Evolutionary conservation across 2,329 filamentous ascomycete genomes (phyloP).

Genomic region (Colletotrichum limetticola): DNA sequence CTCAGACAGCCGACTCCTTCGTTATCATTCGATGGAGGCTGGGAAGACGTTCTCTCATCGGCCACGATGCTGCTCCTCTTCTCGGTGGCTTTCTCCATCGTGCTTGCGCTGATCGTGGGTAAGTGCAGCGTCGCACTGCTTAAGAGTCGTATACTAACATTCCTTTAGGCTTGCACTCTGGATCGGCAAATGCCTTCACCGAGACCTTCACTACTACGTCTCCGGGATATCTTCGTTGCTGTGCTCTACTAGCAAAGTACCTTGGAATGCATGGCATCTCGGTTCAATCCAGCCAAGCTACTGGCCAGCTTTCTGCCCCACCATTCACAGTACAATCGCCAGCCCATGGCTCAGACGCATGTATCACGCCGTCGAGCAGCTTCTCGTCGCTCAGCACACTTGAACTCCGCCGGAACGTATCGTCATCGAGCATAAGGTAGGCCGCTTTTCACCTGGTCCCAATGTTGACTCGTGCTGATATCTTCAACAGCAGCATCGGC

Average conservation of each 20-base stretch:
- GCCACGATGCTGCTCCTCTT: slow-evolving; percentile 36
- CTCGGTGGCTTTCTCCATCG: slow-evolving; percentile 32
- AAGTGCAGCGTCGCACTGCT: not conserved
- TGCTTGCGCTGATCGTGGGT: slow-evolving; percentile 25
- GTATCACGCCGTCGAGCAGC: slow-evolving; percentile 22
- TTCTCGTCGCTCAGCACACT: slow-evolving; percentile 23
- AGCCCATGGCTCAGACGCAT: not conserved
- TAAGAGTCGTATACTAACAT: not conserved
- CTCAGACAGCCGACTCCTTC: not conserved
- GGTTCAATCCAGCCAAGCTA: not conserved
- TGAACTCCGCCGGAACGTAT: slow-evolving; percentile 14
- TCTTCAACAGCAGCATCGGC: slow-evolving; percentile 8
- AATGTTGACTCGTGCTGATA: not conserved
- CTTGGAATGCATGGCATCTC: slow-evolving; percentile 15
- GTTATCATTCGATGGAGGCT: not conserved
- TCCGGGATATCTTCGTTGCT: slow-evolving; percentile 18
- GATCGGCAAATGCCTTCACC: not conserved
- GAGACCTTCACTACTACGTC: not conserved
- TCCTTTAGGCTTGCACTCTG: slow-evolving; percentile 3
- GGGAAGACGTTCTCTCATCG: slow-evolving; percentile 31
- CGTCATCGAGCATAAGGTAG: slow-evolving; percentile 25
- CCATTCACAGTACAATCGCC: not conserved
- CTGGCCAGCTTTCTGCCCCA: not conserved
- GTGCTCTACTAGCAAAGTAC: slow-evolving; percentile 17
- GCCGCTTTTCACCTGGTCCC: not conserved